These are phyloP conservation scores for Salvia miltiorrhiza DNA, from an alignment of 257 asterid species.

Conservation along the genomic window DNA sequence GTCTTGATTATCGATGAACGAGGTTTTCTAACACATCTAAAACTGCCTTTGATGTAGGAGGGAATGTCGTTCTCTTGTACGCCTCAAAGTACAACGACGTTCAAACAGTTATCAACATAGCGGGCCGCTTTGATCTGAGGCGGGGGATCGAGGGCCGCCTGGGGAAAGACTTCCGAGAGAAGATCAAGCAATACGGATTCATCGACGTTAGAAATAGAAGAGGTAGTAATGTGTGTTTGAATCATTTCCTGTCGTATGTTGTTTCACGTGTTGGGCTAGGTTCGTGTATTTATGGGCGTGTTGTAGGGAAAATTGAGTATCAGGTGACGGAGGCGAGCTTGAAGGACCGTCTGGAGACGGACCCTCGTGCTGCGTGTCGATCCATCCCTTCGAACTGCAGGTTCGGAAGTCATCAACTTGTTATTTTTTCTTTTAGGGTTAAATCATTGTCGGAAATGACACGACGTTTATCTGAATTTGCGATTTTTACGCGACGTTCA, in stretches of 20 bases:
- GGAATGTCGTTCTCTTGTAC: conserved; percentile 83
- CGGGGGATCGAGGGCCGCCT: conserved; percentile 86
- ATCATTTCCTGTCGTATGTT: neutral
- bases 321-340: conserved; percentile 68
- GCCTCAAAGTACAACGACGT: conserved; percentile 60
- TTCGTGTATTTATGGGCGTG: neutral
- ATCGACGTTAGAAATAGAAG: conserved; percentile 68
- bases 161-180: conserved; percentile 62
- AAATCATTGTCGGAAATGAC: too few species aligned
- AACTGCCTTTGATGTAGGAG: too few species aligned
- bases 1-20: neutral
- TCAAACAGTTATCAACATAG: conserved; percentile 54
- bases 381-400: conserved; percentile 58
- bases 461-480: too few species aligned
- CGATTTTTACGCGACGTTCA: conserved; percentile 11
- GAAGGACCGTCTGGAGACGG: conserved; percentile 74
- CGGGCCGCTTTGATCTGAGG: conserved; percentile 74
- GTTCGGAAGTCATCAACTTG: conserved; percentile 27
- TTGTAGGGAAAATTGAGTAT: conserved; percentile 60
- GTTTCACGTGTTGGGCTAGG: too few species aligned
- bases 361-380: conserved; percentile 54
- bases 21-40: too few species aligned
- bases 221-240: conserved; percentile 36
- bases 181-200: conserved; percentile 53
- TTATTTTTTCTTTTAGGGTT: too few species aligned